These are phyloP conservation scores for Lichenothelia convexa DNA, from an alignment of 495 filamentous ascomycete species.

Conservation along the genomic window DNA sequence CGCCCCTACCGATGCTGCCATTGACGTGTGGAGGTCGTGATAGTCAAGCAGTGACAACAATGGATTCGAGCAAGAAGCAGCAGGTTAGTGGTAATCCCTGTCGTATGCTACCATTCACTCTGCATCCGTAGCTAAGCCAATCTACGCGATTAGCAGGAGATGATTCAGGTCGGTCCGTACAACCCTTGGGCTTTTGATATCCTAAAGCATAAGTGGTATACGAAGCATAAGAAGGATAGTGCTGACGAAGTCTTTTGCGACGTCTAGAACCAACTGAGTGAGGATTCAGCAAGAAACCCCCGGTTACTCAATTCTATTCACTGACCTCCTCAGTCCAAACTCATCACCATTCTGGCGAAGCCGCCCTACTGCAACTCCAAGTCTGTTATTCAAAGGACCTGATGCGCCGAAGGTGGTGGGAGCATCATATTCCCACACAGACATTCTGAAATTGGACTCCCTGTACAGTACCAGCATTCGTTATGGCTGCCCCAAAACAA, in stretches of 20 bases:
- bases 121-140: no score
- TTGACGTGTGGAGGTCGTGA: no score
- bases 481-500: not conserved
- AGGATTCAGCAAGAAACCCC: not conserved
- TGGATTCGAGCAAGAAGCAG: conserved; percentile 17
- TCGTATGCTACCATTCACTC: no score
- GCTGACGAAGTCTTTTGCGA: not conserved
- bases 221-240: no score
- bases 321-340: not conserved
- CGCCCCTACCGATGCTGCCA: no score
- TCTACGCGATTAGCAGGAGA: conserved; percentile 75
- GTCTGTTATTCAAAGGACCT: conserved; percentile 35
- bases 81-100: conserved; percentile 7
- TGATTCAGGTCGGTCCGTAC: conserved; percentile 96
- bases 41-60: conserved; percentile 15
- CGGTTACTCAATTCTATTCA: no score
- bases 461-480: conserved; percentile 28
- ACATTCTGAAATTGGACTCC: conserved; percentile 73
- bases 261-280: not conserved
- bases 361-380: conserved; percentile 25
- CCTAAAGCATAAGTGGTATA: no score
- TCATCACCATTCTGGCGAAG: conserved; percentile 78
- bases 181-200: no score
- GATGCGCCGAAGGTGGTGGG: conserved; percentile 73
- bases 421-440: conserved; percentile 89